phyloP scores from a whole-genome alignment of 2,329 filamentous ascomycete genomes.

The Thelonectria discophora region DNA sequence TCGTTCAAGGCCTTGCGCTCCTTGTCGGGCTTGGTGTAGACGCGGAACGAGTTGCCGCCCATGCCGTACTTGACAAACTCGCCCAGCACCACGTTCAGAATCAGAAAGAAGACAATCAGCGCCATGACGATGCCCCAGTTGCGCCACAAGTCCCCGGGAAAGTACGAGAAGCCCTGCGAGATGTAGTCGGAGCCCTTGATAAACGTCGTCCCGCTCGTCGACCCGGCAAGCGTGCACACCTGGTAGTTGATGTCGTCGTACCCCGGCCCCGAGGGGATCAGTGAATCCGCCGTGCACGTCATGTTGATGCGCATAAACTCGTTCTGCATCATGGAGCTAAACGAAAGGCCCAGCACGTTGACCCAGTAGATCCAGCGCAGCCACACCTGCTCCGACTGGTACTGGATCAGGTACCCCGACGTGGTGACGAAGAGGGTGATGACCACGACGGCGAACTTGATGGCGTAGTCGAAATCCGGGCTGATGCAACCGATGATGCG shows the following conservation, averaged over 20 bases:
- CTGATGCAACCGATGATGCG: conserved; percentile 77
- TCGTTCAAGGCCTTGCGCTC: conserved; percentile 74
- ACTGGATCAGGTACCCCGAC: conserved; percentile 85
- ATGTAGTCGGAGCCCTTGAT: conserved; percentile 78
- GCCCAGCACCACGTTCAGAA: conserved; percentile 79
- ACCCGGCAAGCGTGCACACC: conserved; percentile 82
- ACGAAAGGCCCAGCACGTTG: conserved; percentile 78
- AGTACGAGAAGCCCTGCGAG: conserved; percentile 72
- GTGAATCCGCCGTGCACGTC: conserved; percentile 71
- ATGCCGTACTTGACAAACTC: conserved; percentile 81
- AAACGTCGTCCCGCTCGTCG: conserved; percentile 67
- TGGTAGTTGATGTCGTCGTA: conserved; percentile 79
- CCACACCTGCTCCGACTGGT: conserved; percentile 77
- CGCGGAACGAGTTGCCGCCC: conserved; percentile 81
- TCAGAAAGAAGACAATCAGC: conserved; percentile 79
- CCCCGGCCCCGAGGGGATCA: conserved; percentile 75
- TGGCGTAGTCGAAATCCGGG: conserved; percentile 85
- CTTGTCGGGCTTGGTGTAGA: conserved; percentile 75
- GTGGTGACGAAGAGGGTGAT: conserved; percentile 86
- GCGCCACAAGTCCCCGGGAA: conserved; percentile 75
- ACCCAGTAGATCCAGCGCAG: conserved; percentile 83
- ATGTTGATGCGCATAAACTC: conserved; percentile 78
- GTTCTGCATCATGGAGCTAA: conserved; percentile 84
- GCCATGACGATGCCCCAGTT: conserved; percentile 84
- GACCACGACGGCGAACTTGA: conserved; percentile 80